A percentile compares a stretch with the other conserved stretches of the same genome.
These are phyloP conservation scores for Rubia yunnanensis DNA, from an alignment of 257 asterid species.

Conservation along the genomic window DNA sequence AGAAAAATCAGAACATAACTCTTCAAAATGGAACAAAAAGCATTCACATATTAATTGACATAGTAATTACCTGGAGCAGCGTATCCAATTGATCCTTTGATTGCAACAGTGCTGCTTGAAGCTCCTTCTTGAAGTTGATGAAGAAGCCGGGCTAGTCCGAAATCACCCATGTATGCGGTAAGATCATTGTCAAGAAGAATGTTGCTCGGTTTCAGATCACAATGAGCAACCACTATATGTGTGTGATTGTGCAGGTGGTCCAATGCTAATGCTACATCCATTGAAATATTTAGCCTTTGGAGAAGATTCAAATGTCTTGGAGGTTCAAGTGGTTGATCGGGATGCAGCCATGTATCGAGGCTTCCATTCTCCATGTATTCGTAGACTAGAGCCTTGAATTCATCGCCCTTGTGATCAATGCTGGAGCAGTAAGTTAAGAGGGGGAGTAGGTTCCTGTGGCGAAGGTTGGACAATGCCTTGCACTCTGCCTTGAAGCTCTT, in stretches of 20 bases:
- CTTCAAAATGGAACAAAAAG: background rate
- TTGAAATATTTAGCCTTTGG: background rate
- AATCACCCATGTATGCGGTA: conserved; percentile 70
- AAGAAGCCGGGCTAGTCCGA: conserved; percentile 54
- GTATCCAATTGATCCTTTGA: conserved; percentile 70
- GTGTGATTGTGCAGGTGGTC: conserved; percentile 63
- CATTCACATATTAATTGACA: too few species aligned
- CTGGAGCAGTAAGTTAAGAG: background rate
- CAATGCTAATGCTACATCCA: background rate
- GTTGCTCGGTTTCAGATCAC: conserved; percentile 84
- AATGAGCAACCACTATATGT: conserved; percentile 61
- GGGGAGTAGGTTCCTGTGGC: background rate
- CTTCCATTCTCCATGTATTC: background rate
- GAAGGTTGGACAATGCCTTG: background rate
- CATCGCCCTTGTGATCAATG: background rate
- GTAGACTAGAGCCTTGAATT: background rate
- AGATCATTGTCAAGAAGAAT: conserved; percentile 63
- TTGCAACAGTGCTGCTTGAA: background rate
- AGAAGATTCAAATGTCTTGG: background rate
- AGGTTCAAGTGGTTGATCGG: background rate
- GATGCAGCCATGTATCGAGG: background rate
- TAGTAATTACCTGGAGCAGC: conserved; percentile 64
- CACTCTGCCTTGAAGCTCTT: background rate
- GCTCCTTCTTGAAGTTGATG: too few species aligned
- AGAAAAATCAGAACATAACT: background rate